A percentile compares a stretch with the other conserved stretches of the same genome.
phyloP scores from a whole-genome alignment of 169 alveolate genomes.

The Eimeria falciformis region DNA sequence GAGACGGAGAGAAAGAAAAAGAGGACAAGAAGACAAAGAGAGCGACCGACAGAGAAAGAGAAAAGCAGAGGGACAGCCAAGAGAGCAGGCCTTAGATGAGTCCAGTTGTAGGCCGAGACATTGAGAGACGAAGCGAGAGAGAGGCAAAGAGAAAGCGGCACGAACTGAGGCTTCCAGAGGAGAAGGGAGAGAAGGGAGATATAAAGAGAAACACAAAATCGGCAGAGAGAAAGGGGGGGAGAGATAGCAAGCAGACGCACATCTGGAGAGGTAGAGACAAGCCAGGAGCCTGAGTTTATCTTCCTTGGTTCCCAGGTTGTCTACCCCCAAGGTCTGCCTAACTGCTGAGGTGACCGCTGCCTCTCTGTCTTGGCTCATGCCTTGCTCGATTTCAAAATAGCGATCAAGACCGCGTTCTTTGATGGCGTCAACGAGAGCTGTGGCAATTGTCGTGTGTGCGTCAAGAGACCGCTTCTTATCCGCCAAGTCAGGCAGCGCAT shows the following conservation, averaged over 20 bases:
- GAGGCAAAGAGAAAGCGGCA: not conserved
- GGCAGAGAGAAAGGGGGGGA: not conserved
- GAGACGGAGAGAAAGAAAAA: not conserved
- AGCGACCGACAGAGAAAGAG: too few relatives aligned
- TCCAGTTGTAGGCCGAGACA: too few relatives aligned
- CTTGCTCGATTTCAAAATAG: constrained; percentile 60
- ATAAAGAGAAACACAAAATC: not conserved
- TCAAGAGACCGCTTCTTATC: constrained; percentile 83
- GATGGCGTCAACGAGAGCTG: constrained; percentile 62
- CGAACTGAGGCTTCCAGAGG: too few relatives aligned
- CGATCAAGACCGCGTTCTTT: constrained; percentile 50
- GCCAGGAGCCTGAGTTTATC: constrained; percentile 67
- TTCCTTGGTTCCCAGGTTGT: not conserved
- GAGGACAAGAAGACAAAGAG: not conserved
- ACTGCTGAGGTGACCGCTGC: not conserved
- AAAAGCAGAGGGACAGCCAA: not conserved
- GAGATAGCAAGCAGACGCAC: not conserved
- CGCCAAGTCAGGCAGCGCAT: constrained; percentile 81
- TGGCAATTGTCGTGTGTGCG: constrained; percentile 83
- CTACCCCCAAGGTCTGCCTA: not conserved
- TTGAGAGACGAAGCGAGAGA: not conserved
- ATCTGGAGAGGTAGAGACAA: constrained; percentile 34
- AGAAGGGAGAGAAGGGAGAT: not conserved
- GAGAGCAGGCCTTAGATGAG: not conserved
- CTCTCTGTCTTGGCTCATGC: constrained; percentile 33